A percentile compares a stretch with the other conserved stretches of the same genome.
Evolutionary conservation across 441 rosid genomes (phyloP).

Genomic region (Breynia disticha): DNA sequence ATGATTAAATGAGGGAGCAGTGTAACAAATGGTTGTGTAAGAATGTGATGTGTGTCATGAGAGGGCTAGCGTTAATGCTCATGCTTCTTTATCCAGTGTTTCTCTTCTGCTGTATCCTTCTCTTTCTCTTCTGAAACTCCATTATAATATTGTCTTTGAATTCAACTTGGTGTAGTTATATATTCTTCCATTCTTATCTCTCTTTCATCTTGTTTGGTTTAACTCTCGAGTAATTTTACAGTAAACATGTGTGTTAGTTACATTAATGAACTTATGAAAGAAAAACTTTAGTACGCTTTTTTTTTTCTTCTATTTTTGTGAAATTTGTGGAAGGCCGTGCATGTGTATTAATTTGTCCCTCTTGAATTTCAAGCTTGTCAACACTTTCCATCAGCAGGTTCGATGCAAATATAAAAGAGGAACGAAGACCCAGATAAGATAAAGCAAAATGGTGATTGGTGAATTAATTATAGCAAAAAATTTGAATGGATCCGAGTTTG

Average conservation of each 20-base stretch:
- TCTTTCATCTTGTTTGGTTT: too few relatives aligned
- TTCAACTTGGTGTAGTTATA: not conserved
- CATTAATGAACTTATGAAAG: not conserved
- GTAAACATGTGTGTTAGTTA: too few relatives aligned
- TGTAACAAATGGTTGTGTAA: conserved; percentile 6
- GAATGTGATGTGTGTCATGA: not conserved
- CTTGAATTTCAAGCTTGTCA: not conserved
- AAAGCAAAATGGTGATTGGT: conserved; percentile 5
- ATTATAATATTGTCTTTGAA: not conserved
- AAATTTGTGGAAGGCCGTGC: not conserved
- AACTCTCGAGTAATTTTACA: too few relatives aligned
- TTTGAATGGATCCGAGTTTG: conserved; percentile 2
- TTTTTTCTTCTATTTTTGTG: not conserved
- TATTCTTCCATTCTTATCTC: too few relatives aligned
- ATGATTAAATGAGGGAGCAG: conserved; percentile 17
- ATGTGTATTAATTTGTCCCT: not conserved
- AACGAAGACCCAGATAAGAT: conserved; percentile 5
- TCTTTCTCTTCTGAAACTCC: not conserved
- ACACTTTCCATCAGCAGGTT: not conserved
- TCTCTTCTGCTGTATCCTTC: conserved; percentile 17
- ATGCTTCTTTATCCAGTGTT: conserved; percentile 27
- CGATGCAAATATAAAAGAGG: too few relatives aligned
- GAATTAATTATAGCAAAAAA: conserved; percentile 10
- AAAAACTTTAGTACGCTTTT: not conserved
- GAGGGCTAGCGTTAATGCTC: conserved; percentile 62